Evolutionary conservation across 257 asterid genomes (phyloP).

Genomic region (Rehmannia glutinosa): DNA sequence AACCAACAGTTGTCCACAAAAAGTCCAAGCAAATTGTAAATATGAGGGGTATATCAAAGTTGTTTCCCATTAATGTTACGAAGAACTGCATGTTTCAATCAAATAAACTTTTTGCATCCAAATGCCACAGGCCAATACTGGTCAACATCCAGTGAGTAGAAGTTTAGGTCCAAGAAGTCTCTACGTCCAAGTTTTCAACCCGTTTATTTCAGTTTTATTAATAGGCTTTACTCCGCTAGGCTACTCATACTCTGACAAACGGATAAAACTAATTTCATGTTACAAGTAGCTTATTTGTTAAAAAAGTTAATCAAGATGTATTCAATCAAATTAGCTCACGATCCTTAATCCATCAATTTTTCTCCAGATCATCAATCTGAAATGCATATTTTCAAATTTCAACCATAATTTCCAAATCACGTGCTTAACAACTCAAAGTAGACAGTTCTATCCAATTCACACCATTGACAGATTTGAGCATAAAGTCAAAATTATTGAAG

Average conservation of each 20-base stretch:
- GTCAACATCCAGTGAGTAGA: background rate
- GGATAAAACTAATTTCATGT: background rate
- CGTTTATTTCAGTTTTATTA: no score
- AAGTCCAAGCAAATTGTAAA: constrained; percentile 3
- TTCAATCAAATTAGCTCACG: background rate
- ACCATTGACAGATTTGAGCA: background rate
- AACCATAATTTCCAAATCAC: constrained; percentile 9
- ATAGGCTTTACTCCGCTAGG: background rate
- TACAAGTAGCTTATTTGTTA: background rate
- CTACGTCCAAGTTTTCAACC: background rate
- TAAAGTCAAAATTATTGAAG: background rate
- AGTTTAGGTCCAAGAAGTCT: background rate
- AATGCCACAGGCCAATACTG: background rate
- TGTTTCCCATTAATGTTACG: background rate
- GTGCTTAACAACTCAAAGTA: background rate
- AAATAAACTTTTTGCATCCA: background rate
- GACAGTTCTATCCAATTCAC: background rate
- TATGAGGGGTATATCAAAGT: background rate
- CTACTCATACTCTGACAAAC: background rate
- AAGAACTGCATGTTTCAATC: background rate
- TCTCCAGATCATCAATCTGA: background rate
- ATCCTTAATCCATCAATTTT: background rate
- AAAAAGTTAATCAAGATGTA: no score
- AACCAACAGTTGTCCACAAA: background rate
- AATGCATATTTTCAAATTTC: no score